Base-by-base conservation (phyloP, 2,329 filamentous ascomycete species). In the Clarireedia homoeocarpa region DNA sequence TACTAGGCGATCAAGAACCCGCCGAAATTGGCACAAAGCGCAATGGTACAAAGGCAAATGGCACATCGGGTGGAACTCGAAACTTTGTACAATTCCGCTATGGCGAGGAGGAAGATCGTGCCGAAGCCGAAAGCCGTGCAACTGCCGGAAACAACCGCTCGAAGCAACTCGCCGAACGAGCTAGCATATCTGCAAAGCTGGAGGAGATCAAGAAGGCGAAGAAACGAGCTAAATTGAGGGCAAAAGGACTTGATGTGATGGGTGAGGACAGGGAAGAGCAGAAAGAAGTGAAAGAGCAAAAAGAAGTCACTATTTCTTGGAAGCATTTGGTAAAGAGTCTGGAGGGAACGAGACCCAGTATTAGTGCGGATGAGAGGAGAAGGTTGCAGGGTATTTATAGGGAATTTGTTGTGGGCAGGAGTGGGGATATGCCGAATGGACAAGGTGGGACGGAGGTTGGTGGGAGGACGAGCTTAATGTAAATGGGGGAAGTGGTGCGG, bases 371-470 rank as follows among this genome's bases (percentile, higher is more conserved):
- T 58, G 94, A 99, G 73, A 81, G 84, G 65, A 77, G 75, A 59
- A 77, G 92, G 58, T 72, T 99, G 62, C 79, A 82, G 65, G 82
- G 81, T 42, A 96, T 99, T 59, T 99, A 99, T 69, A 77, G 80
- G 15, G 94, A 99, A 73, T 99, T 99, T 75, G 85, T 96, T 0
- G 88, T 89, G 4, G 91, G 91, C 0, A 80, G 94, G 63, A 96
- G 91, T 71, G 94, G 94, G 6, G 91, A 97, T 75, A 91, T 99
- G 89, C 89, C 85, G 58, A 92, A 88, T 71, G 94, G 94, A 1
- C 89, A 97, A 72, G 91, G 88, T 0, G 88, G 87, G 56, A 95
- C 85, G 71, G 94, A 97, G 72, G 84, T 99, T 73, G 94, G 94
- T 6, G 94, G 91, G 14, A 78, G 94, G 69, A 92, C 87, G 65